Conservation (phyloP, 2,329 filamentous ascomycete genomes). For the Dactylellina haptotyla region DNA sequence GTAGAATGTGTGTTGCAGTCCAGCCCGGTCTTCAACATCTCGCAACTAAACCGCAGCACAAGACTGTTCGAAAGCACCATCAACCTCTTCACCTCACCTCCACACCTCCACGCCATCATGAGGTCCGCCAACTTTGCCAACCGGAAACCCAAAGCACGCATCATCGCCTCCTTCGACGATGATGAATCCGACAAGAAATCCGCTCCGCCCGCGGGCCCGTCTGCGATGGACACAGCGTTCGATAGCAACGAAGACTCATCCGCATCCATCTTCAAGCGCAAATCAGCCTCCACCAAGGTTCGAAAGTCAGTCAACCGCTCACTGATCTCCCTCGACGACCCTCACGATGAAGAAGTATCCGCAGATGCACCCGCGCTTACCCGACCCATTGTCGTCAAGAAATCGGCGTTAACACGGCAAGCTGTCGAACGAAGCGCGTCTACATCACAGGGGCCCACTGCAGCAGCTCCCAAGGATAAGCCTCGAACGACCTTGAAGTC, state of each 20-base stretch:
- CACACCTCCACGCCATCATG: slow-evolving; percentile 13
- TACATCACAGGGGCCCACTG: neutral
- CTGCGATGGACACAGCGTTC: neutral
- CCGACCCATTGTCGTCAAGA: slow-evolving; percentile 44
- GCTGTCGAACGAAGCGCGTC: slow-evolving; percentile 39
- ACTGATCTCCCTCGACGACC: slow-evolving; percentile 36
- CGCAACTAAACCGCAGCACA: neutral
- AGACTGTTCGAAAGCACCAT: neutral
- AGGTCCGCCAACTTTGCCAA: slow-evolving; percentile 46
- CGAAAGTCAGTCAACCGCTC: slow-evolving; percentile 36
- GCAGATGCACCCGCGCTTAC: slow-evolving; percentile 17
- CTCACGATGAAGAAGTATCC: slow-evolving; percentile 18
- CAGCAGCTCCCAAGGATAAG: slow-evolving; percentile 30
- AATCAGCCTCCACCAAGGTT: slow-evolving; percentile 36
- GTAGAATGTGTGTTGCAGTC: neutral
- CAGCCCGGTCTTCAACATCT: neutral
- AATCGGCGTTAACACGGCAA: slow-evolving; percentile 40
- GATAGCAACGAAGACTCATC: slow-evolving; percentile 8
- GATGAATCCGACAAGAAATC: slow-evolving; percentile 16
- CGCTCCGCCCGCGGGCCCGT: neutral
- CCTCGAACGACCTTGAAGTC: slow-evolving; percentile 38
- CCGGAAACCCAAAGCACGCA: slow-evolving; percentile 48
- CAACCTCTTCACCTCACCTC: slow-evolving; percentile 6
- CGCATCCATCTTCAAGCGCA: slow-evolving; percentile 45
- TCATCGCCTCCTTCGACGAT: slow-evolving; percentile 45